These are phyloP conservation scores for Myxozyma monticola DNA, from an alignment of 805 yeast species.

Conservation along the genomic window DNA sequence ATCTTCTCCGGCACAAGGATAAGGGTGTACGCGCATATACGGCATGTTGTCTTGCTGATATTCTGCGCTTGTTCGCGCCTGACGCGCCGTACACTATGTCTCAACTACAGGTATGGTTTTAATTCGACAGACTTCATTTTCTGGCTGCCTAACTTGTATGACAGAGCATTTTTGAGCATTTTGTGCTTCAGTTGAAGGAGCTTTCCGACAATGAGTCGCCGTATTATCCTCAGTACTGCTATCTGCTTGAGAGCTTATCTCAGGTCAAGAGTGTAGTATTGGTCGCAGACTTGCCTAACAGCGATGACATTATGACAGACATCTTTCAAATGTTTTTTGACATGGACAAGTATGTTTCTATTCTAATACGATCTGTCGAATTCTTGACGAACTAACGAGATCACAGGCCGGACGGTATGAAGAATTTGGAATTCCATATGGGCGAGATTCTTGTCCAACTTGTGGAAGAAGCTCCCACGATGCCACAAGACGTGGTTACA, in stretches of 20 bases:
- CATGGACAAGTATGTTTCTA: slow-evolving; percentile 41
- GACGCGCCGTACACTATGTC: slow-evolving; percentile 79
- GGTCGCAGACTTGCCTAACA: slow-evolving; percentile 69
- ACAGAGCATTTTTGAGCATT: slow-evolving; percentile 57
- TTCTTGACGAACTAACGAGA: background rate
- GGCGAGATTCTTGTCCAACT: slow-evolving; percentile 74
- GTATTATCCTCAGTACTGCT: slow-evolving; percentile 61
- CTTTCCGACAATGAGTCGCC: slow-evolving; percentile 54
- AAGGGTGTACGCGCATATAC: slow-evolving; percentile 66
- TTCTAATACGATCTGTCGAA: background rate
- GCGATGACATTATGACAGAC: slow-evolving; percentile 53
- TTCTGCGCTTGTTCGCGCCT: slow-evolving; percentile 78
- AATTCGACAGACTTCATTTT: background rate
- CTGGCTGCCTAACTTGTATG: background rate
- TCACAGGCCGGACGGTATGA: slow-evolving; percentile 22
- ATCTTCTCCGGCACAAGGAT: slow-evolving; percentile 61
- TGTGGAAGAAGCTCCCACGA: slow-evolving; percentile 64
- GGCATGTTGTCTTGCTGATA: slow-evolving; percentile 74
- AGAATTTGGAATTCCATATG: slow-evolving; percentile 58
- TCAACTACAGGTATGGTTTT: slow-evolving; percentile 49
- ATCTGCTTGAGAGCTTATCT: slow-evolving; percentile 65
- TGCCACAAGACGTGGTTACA: slow-evolving; percentile 62
- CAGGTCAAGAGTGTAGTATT: slow-evolving; percentile 75
- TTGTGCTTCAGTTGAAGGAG: slow-evolving; percentile 61
- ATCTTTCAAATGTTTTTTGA: slow-evolving; percentile 66